A percentile compares a stretch with the other conserved stretches of the same genome.
Evolutionary conservation across 2,329 filamentous ascomycete species (phyloP).

Genomic region (Teratosphaeria gauchensis): DNA sequence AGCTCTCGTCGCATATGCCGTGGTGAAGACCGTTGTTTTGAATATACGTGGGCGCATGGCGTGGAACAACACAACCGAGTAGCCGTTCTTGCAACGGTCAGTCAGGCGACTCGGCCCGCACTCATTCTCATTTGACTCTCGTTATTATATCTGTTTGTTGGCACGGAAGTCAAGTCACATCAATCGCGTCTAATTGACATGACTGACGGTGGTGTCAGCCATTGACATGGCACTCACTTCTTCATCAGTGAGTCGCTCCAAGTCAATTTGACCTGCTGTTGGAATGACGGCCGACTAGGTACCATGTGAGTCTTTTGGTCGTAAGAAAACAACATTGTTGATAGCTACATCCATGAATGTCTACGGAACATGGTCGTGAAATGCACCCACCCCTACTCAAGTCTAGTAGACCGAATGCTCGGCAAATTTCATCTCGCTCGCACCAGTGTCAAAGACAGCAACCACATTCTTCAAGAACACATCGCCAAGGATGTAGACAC

Average conservation of each 20-base stretch:
- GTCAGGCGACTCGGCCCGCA: too few relatives aligned
- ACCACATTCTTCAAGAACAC: constrained; percentile 39
- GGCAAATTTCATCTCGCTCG: constrained; percentile 34
- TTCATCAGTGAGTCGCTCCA: too few relatives aligned
- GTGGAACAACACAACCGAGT: too few relatives aligned
- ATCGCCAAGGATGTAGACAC: constrained; percentile 31
- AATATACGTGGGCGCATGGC: background rate
- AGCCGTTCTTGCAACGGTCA: background rate
- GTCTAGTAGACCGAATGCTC: constrained; percentile 6
- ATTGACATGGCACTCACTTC: too few relatives aligned
- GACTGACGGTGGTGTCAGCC: too few relatives aligned
- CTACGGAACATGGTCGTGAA: too few relatives aligned
- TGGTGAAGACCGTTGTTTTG: background rate
- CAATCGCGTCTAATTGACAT: background rate
- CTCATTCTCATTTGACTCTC: too few relatives aligned
- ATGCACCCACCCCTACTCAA: background rate
- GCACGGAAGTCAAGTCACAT: too few relatives aligned
- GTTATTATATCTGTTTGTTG: too few relatives aligned
- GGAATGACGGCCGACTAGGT: too few relatives aligned
- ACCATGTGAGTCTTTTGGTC: too few relatives aligned
- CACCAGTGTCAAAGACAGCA: constrained; percentile 38
- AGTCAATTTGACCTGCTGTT: too few relatives aligned
- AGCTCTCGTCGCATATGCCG: background rate
- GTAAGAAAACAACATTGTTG: background rate
- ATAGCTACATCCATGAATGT: background rate